Evolutionary conservation across 2,329 filamentous ascomycete genomes (phyloP).

Genomic region (Aspergillus brasiliensis): DNA sequence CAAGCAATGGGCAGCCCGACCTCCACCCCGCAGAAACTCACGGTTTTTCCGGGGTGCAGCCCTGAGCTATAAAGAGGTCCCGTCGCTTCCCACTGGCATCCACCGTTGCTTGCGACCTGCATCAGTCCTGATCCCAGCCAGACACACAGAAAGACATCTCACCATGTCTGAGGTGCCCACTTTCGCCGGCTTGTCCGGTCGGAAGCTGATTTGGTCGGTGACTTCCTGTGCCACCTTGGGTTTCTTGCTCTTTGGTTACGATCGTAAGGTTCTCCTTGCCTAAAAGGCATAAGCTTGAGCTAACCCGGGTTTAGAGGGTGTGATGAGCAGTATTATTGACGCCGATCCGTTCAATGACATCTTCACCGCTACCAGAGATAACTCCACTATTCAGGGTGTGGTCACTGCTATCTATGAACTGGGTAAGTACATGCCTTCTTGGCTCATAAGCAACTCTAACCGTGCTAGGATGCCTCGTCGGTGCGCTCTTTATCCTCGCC

Average conservation of each 20-base stretch:
- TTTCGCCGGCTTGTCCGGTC: constrained; percentile 10
- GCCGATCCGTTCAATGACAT: constrained; percentile 17
- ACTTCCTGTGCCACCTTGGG: constrained; percentile 14
- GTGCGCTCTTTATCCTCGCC: constrained; percentile 33
- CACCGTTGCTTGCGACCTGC: not conserved
- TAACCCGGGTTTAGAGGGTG: constrained; percentile 11
- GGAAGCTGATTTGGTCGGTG: constrained; percentile 5
- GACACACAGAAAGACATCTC: not conserved
- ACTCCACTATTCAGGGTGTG: constrained; percentile 16
- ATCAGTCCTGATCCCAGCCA: not conserved
- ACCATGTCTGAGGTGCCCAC: constrained; percentile 7
- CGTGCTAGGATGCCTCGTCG: constrained; percentile 43
- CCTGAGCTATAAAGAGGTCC: not conserved
- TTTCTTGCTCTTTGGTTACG: constrained; percentile 13
- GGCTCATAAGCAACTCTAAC: not conserved
- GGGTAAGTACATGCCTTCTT: not conserved
- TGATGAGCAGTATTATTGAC: constrained; percentile 16
- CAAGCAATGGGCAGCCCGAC: not conserved
- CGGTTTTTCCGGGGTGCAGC: not conserved
- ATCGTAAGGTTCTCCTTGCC: not conserved
- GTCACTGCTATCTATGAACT: constrained; percentile 17
- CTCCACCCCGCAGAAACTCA: not conserved
- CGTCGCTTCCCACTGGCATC: not conserved
- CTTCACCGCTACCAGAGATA: constrained; percentile 11
- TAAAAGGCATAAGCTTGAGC: not conserved